A percentile compares a stretch with the other conserved stretches of the same genome.
These are phyloP conservation scores for Excoecaria agallocha DNA, from an alignment of 345 rosid species.

Conservation along the genomic window DNA sequence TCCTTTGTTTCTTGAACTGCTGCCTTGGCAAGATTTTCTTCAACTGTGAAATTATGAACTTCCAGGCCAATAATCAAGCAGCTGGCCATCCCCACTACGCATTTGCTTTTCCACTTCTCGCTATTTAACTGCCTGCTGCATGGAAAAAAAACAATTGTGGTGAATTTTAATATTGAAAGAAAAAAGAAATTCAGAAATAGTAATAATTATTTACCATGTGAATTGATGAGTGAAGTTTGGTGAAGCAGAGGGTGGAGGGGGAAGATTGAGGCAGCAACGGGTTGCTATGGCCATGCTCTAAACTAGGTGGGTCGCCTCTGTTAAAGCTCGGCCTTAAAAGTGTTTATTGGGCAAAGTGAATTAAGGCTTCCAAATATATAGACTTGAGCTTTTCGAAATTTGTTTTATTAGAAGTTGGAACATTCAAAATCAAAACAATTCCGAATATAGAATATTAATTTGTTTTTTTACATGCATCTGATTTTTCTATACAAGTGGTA, in stretches of 20 bases:
- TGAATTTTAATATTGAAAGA: background rate
- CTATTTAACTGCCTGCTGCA: constrained; percentile 13
- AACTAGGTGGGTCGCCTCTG: background rate
- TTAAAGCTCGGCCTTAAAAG: background rate
- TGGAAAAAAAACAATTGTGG: background rate
- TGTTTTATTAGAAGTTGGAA: too few relatives aligned
- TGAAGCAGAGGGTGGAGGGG: constrained; percentile 21
- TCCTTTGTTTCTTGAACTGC: background rate
- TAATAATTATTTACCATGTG: constrained; percentile 15
- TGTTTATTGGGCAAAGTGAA: too few relatives aligned
- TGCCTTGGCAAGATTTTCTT: background rate
- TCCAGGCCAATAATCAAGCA: constrained; percentile 35
- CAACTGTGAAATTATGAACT: background rate
- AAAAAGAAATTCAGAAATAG: background rate
- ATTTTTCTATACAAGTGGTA: too few relatives aligned
- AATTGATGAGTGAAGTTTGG: constrained; percentile 2
- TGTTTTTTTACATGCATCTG: too few relatives aligned
- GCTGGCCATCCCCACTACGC: constrained; percentile 27
- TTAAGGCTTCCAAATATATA: too few relatives aligned
- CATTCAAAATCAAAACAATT: too few relatives aligned
- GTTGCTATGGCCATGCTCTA: constrained; percentile 37
- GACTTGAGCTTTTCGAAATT: too few relatives aligned
- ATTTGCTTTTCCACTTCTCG: constrained; percentile 31
- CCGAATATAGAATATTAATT: too few relatives aligned
- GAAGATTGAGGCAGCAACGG: constrained; percentile 46